These are phyloP conservation scores for Plenodomus biglobosus DNA, from an alignment of 2,329 filamentous ascomycete species.

Conservation along the genomic window DNA sequence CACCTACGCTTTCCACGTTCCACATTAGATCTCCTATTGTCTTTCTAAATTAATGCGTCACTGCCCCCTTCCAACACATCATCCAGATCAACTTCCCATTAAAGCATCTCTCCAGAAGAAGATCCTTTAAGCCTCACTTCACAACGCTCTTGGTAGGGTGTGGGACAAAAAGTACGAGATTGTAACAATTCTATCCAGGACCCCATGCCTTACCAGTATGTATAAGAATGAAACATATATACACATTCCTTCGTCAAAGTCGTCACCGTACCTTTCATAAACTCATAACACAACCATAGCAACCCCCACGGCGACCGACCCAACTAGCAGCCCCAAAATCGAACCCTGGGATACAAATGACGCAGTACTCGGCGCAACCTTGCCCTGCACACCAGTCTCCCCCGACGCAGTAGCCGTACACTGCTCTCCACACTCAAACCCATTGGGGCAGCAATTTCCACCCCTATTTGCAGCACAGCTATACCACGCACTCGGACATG, in stretches of 20 bases:
- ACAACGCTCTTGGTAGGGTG: no score
- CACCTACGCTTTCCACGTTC: no score
- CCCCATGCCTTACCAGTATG: background rate
- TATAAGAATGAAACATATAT: background rate
- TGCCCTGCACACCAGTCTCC: constrained; percentile 31
- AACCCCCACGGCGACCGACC: constrained; percentile 35
- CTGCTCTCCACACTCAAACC: constrained; percentile 40
- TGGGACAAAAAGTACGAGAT: no score
- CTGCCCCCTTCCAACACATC: no score
- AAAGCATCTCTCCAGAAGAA: no score
- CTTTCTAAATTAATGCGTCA: no score
- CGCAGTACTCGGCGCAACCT: constrained; percentile 45
- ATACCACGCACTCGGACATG: constrained; percentile 79
- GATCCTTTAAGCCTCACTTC: no score
- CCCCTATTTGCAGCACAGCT: constrained; percentile 65
- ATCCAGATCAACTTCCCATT: no score
- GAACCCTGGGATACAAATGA: constrained; percentile 29
- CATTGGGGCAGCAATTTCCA: constrained; percentile 81
- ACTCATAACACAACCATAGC: constrained; percentile 46
- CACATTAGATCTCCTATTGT: no score
- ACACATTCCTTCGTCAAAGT: background rate
- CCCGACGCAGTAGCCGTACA: constrained; percentile 40
- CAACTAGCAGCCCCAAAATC: constrained; percentile 33
- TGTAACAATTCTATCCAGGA: no score
- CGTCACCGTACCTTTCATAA: background rate